Percentiles rank a stretch among this genome's conserved stretches.
Conservation (phyloP, 2,329 filamentous ascomycete species). For the Colletotrichum sp. region DNA sequence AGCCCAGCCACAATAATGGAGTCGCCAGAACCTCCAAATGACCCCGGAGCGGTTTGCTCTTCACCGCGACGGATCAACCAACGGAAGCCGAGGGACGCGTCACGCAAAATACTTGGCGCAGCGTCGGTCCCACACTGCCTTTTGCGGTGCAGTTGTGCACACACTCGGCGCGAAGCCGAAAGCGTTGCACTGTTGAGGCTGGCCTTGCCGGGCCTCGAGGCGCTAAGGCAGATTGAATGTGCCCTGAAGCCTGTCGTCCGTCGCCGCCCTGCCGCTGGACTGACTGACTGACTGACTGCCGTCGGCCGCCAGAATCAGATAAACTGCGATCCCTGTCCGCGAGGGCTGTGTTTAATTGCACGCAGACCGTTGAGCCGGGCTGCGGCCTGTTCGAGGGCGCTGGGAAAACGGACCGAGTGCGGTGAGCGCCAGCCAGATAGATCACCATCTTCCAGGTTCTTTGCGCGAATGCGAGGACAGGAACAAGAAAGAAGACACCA, state of each 20-base stretch:
- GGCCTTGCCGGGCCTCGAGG: background rate
- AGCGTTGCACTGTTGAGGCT: background rate
- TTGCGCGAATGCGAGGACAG: background rate
- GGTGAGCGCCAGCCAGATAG: background rate
- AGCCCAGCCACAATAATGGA: background rate
- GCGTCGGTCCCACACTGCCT: background rate
- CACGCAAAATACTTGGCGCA: background rate
- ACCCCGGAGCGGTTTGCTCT: background rate
- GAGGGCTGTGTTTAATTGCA: background rate
- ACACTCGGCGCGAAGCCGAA: background rate
- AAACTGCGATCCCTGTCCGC: background rate
- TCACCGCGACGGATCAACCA: background rate
- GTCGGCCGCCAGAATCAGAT: background rate
- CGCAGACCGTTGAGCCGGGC: background rate
- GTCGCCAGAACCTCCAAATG: background rate
- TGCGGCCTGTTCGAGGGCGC: background rate
- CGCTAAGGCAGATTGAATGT: background rate
- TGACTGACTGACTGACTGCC: background rate
- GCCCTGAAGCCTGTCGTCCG: background rate
- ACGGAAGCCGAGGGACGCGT: conserved; percentile 6
- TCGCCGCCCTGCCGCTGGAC: background rate
- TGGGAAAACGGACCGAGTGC: background rate
- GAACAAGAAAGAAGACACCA: background rate
- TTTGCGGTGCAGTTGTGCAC: background rate
- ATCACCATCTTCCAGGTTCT: background rate